A percentile compares a stretch with the other conserved stretches of the same genome.
These are phyloP conservation scores for Aspergillus oerlinghausenensis DNA, from an alignment of 2,329 filamentous ascomycete species.

Conservation along the genomic window DNA sequence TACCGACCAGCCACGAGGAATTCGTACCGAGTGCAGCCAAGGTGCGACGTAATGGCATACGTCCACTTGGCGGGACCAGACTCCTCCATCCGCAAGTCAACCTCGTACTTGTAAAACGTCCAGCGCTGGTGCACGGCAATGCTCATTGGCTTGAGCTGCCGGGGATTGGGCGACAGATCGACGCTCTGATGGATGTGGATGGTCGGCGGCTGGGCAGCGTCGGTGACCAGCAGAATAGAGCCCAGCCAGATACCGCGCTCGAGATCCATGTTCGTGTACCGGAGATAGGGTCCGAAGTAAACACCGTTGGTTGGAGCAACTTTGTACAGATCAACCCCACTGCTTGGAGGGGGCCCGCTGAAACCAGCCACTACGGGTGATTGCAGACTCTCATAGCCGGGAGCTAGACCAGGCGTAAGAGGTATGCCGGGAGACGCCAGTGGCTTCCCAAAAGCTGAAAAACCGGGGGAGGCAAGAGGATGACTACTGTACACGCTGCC, in stretches of 20 bases:
- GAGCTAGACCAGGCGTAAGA: constrained; percentile 74
- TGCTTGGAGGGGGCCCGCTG: constrained; percentile 78
- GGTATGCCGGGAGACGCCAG: constrained; percentile 77
- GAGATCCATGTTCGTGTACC: constrained; percentile 96
- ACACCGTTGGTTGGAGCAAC: constrained; percentile 91
- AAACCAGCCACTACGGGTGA: constrained; percentile 77
- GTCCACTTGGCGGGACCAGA: constrained; percentile 78
- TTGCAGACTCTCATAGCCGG: constrained; percentile 78
- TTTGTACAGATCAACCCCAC: constrained; percentile 91
- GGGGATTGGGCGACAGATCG: constrained; percentile 87
- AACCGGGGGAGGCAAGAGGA: constrained; percentile 64
- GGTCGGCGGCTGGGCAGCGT: constrained; percentile 85
- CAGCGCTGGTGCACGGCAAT: constrained; percentile 90
- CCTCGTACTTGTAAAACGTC: constrained; percentile 92
- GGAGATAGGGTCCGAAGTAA: constrained; percentile 93
- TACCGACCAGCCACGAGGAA: constrained; percentile 88
- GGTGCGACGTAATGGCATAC: constrained; percentile 92
- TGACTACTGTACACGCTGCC: constrained; percentile 69
- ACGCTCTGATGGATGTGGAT: constrained; percentile 90
- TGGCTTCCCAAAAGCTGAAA: constrained; percentile 51
- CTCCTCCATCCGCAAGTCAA: constrained; percentile 87
- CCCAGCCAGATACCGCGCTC: constrained; percentile 88
- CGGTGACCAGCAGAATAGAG: constrained; percentile 88
- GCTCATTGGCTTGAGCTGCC: constrained; percentile 73
- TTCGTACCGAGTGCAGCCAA: constrained; percentile 97